Conservation (phyloP, 306 rosid genomes). For the Biancaea sappan region DNA sequence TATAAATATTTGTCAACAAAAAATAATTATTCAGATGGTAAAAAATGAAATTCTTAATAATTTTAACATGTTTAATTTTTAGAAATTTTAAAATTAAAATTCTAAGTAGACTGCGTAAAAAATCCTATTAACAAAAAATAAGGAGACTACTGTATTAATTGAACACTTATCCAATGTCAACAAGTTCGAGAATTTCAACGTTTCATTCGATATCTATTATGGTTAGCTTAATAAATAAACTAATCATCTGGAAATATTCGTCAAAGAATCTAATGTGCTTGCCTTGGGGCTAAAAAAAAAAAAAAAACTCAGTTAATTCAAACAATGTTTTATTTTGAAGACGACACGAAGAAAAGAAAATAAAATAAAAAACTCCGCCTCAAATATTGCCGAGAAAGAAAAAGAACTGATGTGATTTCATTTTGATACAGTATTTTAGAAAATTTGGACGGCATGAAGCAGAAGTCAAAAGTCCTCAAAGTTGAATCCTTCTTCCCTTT, state of each 20-base stretch:
- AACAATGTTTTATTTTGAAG: not conserved
- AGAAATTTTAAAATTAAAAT: too few relatives aligned
- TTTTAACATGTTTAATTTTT: too few relatives aligned
- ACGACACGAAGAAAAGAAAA: not conserved
- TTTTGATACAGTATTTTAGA: not conserved
- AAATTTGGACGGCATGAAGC: conserved; percentile 9
- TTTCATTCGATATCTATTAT: not conserved
- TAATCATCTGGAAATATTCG: not conserved
- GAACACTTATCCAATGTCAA: not conserved
- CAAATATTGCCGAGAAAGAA: not conserved
- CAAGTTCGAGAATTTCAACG: not conserved
- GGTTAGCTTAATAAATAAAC: not conserved
- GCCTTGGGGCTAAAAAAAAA: not conserved
- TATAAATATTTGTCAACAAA: too few relatives aligned
- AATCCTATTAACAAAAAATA: not conserved
- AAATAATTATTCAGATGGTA: too few relatives aligned
- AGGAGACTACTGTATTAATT: not conserved
- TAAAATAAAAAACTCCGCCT: not conserved
- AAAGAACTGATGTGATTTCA: not conserved
- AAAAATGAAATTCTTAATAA: too few relatives aligned
- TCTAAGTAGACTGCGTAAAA: too few relatives aligned
- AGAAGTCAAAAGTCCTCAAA: conserved; percentile 28
- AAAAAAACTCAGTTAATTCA: not conserved
- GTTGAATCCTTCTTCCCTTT: not conserved
- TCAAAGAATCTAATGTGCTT: not conserved